phyloP scores from a whole-genome alignment of 345 rosid species.

The Psidium guajava region DNA sequence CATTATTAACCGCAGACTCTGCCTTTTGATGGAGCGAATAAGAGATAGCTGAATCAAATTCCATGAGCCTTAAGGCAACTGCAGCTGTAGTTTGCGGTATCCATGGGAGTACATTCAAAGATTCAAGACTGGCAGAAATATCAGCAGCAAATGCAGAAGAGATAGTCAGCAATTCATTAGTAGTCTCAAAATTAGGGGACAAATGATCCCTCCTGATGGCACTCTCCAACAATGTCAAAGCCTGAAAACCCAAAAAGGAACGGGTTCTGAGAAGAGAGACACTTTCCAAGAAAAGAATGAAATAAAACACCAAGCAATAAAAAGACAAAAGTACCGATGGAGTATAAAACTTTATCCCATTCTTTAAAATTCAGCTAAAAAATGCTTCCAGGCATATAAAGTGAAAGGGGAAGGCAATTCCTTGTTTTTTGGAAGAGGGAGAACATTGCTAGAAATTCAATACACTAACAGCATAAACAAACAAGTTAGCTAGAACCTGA shows the following conservation, averaged over 20 bases:
- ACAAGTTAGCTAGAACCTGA: slow-evolving; percentile 29
- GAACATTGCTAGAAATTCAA: background rate
- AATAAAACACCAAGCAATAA: background rate
- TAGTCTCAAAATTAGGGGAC: slow-evolving; percentile 57
- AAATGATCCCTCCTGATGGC: slow-evolving; percentile 48
- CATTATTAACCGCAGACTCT: slow-evolving; percentile 33
- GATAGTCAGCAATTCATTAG: slow-evolving; percentile 42
- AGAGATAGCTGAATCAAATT: slow-evolving; percentile 45
- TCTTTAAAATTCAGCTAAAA: background rate
- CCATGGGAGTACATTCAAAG: slow-evolving; percentile 54
- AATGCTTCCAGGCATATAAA: background rate
- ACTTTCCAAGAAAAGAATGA: background rate
- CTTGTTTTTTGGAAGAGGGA: background rate
- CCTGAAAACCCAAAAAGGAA: slow-evolving; percentile 21
- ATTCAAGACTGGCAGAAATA: slow-evolving; percentile 9
- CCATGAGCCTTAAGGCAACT: slow-evolving; percentile 55
- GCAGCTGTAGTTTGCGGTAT: slow-evolving; percentile 71
- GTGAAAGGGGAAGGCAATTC: background rate
- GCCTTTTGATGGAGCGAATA: slow-evolving; percentile 37
- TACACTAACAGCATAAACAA: background rate
- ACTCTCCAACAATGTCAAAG: slow-evolving; percentile 48
- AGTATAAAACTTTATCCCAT: background rate
- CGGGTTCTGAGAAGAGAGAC: background rate
- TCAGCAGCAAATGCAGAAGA: slow-evolving; percentile 1
- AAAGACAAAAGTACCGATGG: background rate